Evolutionary conservation across 139 green algal species (phyloP).

Genomic region (Chlorella sp.): DNA sequence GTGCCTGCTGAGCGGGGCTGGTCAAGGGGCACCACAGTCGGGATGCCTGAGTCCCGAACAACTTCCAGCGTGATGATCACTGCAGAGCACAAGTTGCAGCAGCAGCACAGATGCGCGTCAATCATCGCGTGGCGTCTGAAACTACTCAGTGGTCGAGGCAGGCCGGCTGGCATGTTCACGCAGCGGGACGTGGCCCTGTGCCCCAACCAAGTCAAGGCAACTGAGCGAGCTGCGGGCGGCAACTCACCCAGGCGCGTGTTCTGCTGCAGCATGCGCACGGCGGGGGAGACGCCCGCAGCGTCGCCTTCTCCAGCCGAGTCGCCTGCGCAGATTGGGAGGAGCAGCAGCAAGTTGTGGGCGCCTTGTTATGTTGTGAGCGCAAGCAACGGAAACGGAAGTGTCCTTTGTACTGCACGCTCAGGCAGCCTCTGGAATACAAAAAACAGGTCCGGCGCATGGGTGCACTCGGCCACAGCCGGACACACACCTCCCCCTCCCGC

Average conservation of each 20-base stretch:
- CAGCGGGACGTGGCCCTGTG: too few species aligned
- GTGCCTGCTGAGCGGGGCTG: background rate
- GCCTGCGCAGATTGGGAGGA: background rate
- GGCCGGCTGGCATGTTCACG: too few species aligned
- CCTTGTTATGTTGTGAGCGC: background rate
- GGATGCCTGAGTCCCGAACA: slow-evolving; percentile 38
- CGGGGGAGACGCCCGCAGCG: slow-evolving; percentile 1
- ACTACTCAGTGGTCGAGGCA: too few species aligned
- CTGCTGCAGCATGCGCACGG: slow-evolving; percentile 48
- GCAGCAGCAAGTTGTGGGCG: background rate
- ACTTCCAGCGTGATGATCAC: slow-evolving; percentile 56
- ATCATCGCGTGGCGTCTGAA: too few species aligned
- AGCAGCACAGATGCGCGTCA: too few species aligned
- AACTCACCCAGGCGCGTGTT: slow-evolving; percentile 66
- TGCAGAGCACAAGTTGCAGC: background rate
- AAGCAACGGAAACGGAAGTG: background rate
- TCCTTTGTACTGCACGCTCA: background rate
- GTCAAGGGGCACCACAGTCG: slow-evolving; percentile 30
- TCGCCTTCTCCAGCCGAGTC: slow-evolving; percentile 13
- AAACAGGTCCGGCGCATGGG: background rate
- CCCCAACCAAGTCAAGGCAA: too few species aligned
- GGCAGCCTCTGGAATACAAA: background rate
- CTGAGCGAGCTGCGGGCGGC: too few species aligned
- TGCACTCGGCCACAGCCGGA: background rate
- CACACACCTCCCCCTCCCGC: background rate